phyloP scores from a whole-genome alignment of 768 basidiomycete genomes.

The Phlegmacium glaucopus region DNA sequence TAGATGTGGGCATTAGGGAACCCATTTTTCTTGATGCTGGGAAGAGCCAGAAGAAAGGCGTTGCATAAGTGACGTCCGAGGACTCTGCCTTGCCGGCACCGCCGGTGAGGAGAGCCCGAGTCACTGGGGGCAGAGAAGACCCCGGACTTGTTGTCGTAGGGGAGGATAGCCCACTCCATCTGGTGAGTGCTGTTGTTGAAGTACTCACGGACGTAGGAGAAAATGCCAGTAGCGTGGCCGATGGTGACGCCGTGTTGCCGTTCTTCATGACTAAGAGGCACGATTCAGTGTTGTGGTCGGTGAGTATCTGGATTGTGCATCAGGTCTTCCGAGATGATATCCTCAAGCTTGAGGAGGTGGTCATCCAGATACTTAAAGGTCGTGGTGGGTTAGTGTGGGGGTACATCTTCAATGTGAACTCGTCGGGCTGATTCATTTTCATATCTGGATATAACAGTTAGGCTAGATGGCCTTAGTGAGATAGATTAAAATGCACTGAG shows the following conservation, averaged over 20 bases:
- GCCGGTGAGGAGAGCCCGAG: constrained; percentile 32
- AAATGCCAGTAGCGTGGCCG: constrained; percentile 23
- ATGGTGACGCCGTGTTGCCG: constrained; percentile 24
- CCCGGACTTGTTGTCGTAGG: constrained; percentile 17
- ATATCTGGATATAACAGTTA: background rate
- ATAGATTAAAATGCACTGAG: constrained; percentile 1
- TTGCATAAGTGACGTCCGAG: background rate
- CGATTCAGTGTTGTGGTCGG: background rate
- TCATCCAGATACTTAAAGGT: constrained; percentile 4
- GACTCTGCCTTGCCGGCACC: constrained; percentile 9
- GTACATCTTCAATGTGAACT: constrained; percentile 1
- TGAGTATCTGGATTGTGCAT: constrained; percentile 4
- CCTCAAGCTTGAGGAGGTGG: constrained; percentile 1
- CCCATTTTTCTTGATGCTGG: background rate
- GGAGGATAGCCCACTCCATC: constrained; percentile 21
- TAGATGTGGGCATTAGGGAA: background rate
- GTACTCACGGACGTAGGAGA: constrained; percentile 21
- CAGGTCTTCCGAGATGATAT: background rate
- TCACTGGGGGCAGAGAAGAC: constrained; percentile 29
- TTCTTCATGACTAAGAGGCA: constrained; percentile 26
- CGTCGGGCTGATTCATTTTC: background rate
- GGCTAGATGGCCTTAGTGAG: background rate
- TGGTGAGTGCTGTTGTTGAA: constrained; percentile 7
- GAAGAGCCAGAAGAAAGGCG: background rate
- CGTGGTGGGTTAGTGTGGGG: background rate